phyloP scores from a whole-genome alignment of 176 grass and related monocot genomes.

The Oryza glumipatula region DNA sequence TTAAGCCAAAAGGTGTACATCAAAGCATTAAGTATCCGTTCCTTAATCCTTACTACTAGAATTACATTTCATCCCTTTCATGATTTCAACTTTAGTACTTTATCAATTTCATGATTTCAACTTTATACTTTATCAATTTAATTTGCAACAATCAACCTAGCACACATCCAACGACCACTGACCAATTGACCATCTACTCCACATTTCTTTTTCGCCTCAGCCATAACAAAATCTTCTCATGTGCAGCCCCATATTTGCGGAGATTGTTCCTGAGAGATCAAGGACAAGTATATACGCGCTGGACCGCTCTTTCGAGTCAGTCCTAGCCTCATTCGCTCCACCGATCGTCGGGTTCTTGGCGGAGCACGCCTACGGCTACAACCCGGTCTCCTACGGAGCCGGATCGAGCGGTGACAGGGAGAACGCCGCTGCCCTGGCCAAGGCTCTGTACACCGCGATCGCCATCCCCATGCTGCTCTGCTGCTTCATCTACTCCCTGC shows the following conservation, averaged over 20 bases:
- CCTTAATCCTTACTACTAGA: too few relatives aligned
- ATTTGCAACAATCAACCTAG: neutral
- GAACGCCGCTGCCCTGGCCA: slow-evolving; percentile 75
- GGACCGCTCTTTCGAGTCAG: slow-evolving; percentile 80
- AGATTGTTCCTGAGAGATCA: slow-evolving; percentile 90
- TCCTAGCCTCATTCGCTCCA: slow-evolving; percentile 83
- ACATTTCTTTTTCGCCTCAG: neutral
- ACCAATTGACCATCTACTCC: neutral
- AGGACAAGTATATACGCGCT: slow-evolving; percentile 85
- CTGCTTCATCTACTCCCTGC: slow-evolving; percentile 79
- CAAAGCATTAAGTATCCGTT: too few relatives aligned
- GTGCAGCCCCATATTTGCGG: slow-evolving; percentile 90
- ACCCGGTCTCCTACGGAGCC: slow-evolving; percentile 40
- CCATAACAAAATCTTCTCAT: slow-evolving; percentile 10
- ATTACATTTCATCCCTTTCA: neutral
- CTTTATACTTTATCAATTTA: neutral
- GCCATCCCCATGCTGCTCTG: slow-evolving; percentile 79
- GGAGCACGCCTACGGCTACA: slow-evolving; percentile 72
- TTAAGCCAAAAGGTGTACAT: too few relatives aligned
- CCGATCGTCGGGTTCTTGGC: slow-evolving; percentile 75
- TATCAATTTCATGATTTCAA: neutral
- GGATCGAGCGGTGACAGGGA: slow-evolving; percentile 39
- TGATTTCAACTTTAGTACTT: slow-evolving; percentile 2
- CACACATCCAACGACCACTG: neutral
- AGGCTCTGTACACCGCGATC: slow-evolving; percentile 77